Evolutionary conservation across 2,329 filamentous ascomycete species (phyloP).

Genomic region (Kalmusia sp.): DNA sequence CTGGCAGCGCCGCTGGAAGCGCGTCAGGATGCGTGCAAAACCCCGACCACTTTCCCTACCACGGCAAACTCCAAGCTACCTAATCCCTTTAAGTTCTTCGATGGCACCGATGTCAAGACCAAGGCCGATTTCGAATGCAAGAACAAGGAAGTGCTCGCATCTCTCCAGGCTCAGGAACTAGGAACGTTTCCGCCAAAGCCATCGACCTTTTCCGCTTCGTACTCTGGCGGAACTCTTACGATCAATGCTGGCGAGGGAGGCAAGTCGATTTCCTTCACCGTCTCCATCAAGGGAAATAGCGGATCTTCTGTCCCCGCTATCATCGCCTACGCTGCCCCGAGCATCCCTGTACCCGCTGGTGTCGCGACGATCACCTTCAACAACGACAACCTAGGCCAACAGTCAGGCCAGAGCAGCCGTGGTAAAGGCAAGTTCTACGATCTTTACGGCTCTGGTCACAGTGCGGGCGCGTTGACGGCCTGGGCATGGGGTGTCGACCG

Average conservation of each 20-base stretch:
- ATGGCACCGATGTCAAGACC: conserved; percentile 43
- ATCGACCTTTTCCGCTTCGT: conserved; percentile 38
- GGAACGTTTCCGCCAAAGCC: conserved; percentile 47
- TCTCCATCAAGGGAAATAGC: conserved; percentile 47
- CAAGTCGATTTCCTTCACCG: conserved; percentile 46
- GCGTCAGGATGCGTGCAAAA: conserved; percentile 38
- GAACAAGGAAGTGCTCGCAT: conserved; percentile 45
- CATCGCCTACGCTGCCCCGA: conserved; percentile 63
- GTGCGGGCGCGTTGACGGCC: conserved; percentile 65
- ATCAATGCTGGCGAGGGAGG: conserved; percentile 43
- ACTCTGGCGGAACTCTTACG: conserved; percentile 40
- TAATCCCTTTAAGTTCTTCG: conserved; percentile 48
- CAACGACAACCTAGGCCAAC: conserved; percentile 64
- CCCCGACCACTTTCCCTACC: conserved; percentile 39
- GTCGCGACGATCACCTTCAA: conserved; percentile 66
- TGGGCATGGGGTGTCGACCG: conserved; percentile 70
- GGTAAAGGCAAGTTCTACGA: conserved; percentile 67
- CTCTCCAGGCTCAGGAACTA: conserved; percentile 46
- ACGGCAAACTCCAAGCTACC: conserved; percentile 42
- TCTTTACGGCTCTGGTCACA: conserved; percentile 63
- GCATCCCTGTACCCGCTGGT: conserved; percentile 61
- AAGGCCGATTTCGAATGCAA: conserved; percentile 45
- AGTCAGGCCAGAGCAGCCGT: conserved; percentile 54
- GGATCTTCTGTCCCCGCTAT: conserved; percentile 63
- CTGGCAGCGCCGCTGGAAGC: conserved; percentile 38